Conservation (phyloP, 2,329 filamentous ascomycete species). For the Diaporthe caulivora region DNA sequence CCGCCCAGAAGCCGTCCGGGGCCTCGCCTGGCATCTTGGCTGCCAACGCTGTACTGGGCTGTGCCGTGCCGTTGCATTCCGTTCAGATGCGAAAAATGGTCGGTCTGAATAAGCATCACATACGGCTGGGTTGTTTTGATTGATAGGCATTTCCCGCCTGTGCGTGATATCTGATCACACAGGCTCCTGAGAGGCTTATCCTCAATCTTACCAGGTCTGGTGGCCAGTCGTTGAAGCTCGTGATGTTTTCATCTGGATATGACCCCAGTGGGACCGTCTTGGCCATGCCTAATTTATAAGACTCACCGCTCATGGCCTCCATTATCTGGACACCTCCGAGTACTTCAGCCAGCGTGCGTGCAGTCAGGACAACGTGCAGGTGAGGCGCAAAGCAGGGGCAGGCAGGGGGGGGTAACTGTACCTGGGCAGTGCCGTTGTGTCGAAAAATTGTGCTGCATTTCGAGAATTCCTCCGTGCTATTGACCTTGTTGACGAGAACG, state of each 20-base stretch:
- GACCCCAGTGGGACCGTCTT: slow-evolving; percentile 18
- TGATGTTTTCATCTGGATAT: slow-evolving; percentile 22
- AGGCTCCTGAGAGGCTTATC: neutral
- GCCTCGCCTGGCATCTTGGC: neutral
- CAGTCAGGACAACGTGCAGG: neutral
- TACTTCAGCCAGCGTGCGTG: neutral
- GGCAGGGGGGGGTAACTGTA: too few relatives aligned
- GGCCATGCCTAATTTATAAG: neutral
- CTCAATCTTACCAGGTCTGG: slow-evolving; percentile 10
- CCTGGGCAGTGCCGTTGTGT: neutral
- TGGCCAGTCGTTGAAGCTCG: slow-evolving; percentile 35
- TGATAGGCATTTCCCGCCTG: slow-evolving; percentile 3
- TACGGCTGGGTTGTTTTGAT: slow-evolving; percentile 1
- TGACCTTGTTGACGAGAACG: neutral
- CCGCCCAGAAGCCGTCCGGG: neutral
- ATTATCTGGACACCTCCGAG: neutral
- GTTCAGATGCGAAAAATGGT: neutral
- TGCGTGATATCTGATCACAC: neutral
- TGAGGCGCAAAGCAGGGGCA: neutral
- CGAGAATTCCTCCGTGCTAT: neutral
- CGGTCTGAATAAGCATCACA: slow-evolving; percentile 17
- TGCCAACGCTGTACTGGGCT: neutral
- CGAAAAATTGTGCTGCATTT: neutral
- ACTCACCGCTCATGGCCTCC: slow-evolving; percentile 31
- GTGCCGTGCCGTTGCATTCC: slow-evolving; percentile 11